phyloP scores from a whole-genome alignment of 2,329 filamentous ascomycete genomes.

The Aspergillus sojae region DNA sequence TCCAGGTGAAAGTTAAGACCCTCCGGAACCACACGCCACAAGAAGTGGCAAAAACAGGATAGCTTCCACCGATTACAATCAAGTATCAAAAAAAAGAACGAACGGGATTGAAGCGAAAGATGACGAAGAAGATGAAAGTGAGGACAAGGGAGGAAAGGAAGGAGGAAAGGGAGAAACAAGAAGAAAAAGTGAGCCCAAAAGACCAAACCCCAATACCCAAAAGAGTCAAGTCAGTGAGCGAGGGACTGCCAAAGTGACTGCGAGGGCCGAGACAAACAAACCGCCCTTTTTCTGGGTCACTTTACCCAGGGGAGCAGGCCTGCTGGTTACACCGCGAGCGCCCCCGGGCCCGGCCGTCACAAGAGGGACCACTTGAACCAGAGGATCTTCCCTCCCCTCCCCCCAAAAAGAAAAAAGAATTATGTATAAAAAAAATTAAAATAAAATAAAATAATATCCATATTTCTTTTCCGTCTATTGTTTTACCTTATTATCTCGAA shows the following conservation, averaged over 20 bases:
- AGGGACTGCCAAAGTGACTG: slow-evolving; percentile 19
- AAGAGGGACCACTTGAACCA: slow-evolving; percentile 16
- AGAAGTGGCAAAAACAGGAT: slow-evolving; percentile 18
- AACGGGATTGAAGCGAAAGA: slow-evolving; percentile 19
- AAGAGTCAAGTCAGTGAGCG: slow-evolving; percentile 21
- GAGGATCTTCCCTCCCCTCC: not conserved
- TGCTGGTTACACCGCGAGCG: slow-evolving; percentile 21
- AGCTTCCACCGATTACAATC: slow-evolving; percentile 14
- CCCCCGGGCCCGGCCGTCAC: slow-evolving; percentile 20
- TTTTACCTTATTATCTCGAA: not conserved
- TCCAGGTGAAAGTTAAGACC: slow-evolving; percentile 14
- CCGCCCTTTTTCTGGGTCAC: slow-evolving; percentile 17
- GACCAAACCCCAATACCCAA: slow-evolving; percentile 15
- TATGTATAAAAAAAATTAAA: not conserved
- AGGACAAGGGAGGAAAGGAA: slow-evolving; percentile 12
- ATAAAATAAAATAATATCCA: not conserved
- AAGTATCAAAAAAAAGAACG: slow-evolving; percentile 10
- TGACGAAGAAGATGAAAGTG: slow-evolving; percentile 10
- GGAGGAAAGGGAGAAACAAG: slow-evolving; percentile 15
- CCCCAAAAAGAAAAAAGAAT: not conserved
- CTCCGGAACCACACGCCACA: slow-evolving; percentile 19
- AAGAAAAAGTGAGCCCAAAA: slow-evolving; percentile 12
- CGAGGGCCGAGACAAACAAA: slow-evolving; percentile 22
- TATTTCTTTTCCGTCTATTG: not conserved
- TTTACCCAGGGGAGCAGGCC: slow-evolving; percentile 17